Evolutionary conservation across 805 yeast genomes (phyloP).

Genomic region (Yamadazyma phyllophila): DNA sequence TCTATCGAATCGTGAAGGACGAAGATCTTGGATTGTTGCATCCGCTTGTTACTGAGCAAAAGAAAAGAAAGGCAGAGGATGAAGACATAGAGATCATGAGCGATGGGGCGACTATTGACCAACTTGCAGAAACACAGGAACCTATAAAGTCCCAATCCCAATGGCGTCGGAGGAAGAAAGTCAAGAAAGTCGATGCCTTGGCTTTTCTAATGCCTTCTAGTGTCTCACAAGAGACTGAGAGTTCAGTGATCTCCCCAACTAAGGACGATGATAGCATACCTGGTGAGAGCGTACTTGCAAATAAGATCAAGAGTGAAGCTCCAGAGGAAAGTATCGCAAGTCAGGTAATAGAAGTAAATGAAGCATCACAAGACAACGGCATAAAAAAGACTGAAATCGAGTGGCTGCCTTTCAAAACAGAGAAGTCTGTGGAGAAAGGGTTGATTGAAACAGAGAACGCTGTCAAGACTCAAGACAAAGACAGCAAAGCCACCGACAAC

Average conservation of each 20-base stretch:
- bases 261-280: no score
- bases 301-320: no score
- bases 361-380: no score
- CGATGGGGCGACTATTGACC: background rate
- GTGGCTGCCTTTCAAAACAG: no score
- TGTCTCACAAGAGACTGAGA: background rate
- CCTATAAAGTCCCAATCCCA: conserved; percentile 1
- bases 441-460: no score
- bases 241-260: background rate
- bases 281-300: no score
- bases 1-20: conserved; percentile 4
- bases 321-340: no score
- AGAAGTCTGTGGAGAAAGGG: no score
- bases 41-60: background rate
- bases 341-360: no score
- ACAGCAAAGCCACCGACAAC: no score
- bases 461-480: no score
- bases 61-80: conserved; percentile 1
- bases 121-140: background rate
- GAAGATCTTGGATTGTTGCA: background rate
- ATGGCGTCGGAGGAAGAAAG: conserved; percentile 7
- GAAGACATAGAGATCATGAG: conserved; percentile 3
- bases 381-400: no score
- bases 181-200: conserved; percentile 6
- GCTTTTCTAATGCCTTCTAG: conserved; percentile 9